Evolutionary conservation across 73 alveolate species (phyloP).

Genomic region (Paraurostyla sp.): DNA sequence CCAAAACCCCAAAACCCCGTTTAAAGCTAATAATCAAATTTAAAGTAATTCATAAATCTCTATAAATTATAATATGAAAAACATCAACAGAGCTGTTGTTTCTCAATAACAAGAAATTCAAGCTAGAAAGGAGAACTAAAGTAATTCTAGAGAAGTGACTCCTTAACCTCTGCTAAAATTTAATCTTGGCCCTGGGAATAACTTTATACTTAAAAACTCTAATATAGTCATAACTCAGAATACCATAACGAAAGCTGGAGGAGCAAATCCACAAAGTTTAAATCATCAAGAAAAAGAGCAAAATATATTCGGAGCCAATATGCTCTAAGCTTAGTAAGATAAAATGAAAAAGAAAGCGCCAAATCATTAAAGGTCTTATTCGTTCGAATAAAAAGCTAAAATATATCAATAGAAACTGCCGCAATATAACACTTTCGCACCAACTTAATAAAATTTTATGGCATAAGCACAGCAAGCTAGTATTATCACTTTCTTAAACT

Average conservation of each 20-base stretch:
- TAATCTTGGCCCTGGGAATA: slow-evolving; percentile 53
- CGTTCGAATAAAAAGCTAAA: slow-evolving; percentile 43
- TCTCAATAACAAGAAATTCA: background rate
- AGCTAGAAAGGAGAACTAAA: background rate
- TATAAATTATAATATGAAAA: slow-evolving; percentile 27
- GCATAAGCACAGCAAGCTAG: background rate
- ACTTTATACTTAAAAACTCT: slow-evolving; percentile 38
- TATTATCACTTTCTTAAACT: background rate
- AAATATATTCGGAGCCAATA: background rate
- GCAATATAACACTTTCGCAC: slow-evolving; percentile 2
- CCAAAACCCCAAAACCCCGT: slow-evolving; percentile 31
- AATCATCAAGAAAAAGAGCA: background rate
- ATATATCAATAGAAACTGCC: slow-evolving; percentile 15
- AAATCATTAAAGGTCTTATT: slow-evolving; percentile 48
- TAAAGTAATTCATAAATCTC: background rate
- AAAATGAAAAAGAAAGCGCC: background rate
- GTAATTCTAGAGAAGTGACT: slow-evolving; percentile 1
- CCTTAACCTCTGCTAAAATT: slow-evolving; percentile 42
- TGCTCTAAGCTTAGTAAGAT: background rate
- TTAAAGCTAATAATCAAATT: background rate
- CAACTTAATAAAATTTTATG: background rate
- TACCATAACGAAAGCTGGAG: slow-evolving; percentile 18
- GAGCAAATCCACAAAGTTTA: background rate
- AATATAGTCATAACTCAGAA: slow-evolving; percentile 45
- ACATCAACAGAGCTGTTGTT: slow-evolving; percentile 2